Evolutionary conservation across 495 filamentous ascomycete species (phyloP), one percentile per base, ranked within the genome.

Genomic region (Penicillium lividum): DNA sequence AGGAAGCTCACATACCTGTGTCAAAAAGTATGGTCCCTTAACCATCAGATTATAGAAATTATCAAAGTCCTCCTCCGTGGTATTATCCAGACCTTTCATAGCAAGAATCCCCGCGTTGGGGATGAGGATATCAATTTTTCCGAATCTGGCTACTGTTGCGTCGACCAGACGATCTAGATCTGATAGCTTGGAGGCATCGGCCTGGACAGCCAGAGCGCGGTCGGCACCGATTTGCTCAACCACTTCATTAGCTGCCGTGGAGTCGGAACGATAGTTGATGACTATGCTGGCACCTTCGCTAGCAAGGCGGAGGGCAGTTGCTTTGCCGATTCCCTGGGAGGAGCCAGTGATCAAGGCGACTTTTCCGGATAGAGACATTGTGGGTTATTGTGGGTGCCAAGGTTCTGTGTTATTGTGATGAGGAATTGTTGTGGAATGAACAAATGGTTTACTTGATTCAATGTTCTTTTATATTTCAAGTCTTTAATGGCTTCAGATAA

Each of bases 1-100:
- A 25, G 22, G 4, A 25, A 30, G 10, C 3, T 3, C 25, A 57
- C 73, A 57, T 42, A 83, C 83, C 73, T 88, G 80, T 3, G 77
- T 75, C 15, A 90, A 70, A 59, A 90, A 90, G 49, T 83, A 82
- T 0, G 86, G 82, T 2, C 86, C 87, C 62, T 88, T 89, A 54
- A 89, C 86, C 68, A 89, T 89, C 34, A 87, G 42, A 16, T 62
- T 62, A 56, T 84, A 82, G 4, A 70, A 73, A 9, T 53, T 61
- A 57, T 89, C 87, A 56, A 84, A 92, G 53, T 81, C 78, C 16
- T 66, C 77, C 57, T 88, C 85, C 4, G 76, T 88, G 10, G 80
- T 82, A 30, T 69, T 61, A n/a, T 80, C 79, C 27, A 91, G 73
- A 59, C 80, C 77, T 40, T 67, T 80, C 69, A 84, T 77, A 10